A percentile compares a stretch with the other conserved stretches of the same genome.
phyloP scores from a whole-genome alignment of 257 asterid genomes.

The Primulina huaijiensis region DNA sequence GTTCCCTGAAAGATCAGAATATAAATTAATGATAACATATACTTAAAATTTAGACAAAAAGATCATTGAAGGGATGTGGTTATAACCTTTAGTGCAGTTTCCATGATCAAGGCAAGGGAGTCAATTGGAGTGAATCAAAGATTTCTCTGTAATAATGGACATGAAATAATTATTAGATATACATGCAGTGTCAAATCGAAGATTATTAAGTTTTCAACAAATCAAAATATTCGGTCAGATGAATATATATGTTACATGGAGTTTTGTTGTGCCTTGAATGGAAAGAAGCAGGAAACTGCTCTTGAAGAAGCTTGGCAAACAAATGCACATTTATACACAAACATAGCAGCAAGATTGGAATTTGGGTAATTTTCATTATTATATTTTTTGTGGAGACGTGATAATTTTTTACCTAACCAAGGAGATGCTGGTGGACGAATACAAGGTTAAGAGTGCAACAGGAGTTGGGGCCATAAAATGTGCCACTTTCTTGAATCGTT shows the following conservation, averaged over 20 bases:
- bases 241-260: no score
- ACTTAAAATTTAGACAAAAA: neutral
- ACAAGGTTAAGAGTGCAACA: neutral
- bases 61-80: neutral
- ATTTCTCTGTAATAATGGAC: constrained; percentile 40
- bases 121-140: constrained; percentile 42
- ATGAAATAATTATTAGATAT: neutral
- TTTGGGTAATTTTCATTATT: constrained; percentile 28
- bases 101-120: constrained; percentile 29
- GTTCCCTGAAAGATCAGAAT: constrained; percentile 22
- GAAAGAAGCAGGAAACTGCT: neutral
- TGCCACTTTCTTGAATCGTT: constrained; percentile 10
- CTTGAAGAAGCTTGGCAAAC: neutral
- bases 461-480: constrained; percentile 12
- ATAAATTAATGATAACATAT: neutral
- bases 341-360: constrained; percentile 8
- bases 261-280: neutral
- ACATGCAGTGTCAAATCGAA: neutral
- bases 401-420: neutral
- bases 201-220: neutral
- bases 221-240: no score
- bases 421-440: constrained; percentile 16
- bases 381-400: constrained; percentile 5
- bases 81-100: constrained; percentile 34
- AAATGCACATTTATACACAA: constrained; percentile 27